Percentiles rank a stretch among this genome's conserved stretches.
These are phyloP conservation scores for Glebionis coronaria DNA, from an alignment of 129 eudicot genomes.

Conservation along the genomic window DNA sequence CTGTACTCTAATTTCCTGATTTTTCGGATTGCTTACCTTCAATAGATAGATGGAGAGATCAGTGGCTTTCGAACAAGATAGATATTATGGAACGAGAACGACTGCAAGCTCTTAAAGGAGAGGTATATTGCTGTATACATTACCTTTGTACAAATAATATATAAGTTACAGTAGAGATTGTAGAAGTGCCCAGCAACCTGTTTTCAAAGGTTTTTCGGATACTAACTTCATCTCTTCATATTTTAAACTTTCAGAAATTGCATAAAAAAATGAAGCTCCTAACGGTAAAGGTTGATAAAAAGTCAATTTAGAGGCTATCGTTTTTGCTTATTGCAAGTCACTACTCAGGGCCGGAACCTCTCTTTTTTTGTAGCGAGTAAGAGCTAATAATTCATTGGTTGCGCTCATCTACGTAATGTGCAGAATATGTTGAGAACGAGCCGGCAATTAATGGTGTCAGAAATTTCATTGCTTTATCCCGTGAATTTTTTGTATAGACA, in stretches of 20 bases:
- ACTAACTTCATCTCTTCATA: constrained; percentile 9
- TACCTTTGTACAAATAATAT: constrained; percentile 6
- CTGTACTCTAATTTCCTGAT: constrained; percentile 87
- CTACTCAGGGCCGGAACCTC: too few relatives aligned
- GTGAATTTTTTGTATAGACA: too few relatives aligned
- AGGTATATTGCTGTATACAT: constrained; percentile 40
- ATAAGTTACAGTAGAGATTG: background rate
- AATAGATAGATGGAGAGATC: constrained; percentile 75
- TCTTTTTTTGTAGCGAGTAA: too few relatives aligned
- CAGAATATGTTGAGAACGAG: too few relatives aligned
- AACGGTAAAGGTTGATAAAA: constrained; percentile 50
- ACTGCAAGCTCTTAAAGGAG: constrained; percentile 43
- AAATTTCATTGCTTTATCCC: too few relatives aligned
- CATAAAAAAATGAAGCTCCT: constrained; percentile 41
- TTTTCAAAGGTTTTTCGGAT: background rate
- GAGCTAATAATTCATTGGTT: too few relatives aligned
- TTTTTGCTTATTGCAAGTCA: background rate
- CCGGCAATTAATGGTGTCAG: too few relatives aligned
- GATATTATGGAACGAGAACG: constrained; percentile 68
- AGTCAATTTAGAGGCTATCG: background rate
- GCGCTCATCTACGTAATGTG: too few relatives aligned
- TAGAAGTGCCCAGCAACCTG: too few relatives aligned
- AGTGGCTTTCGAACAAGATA: constrained; percentile 80
- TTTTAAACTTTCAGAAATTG: constrained; percentile 42
- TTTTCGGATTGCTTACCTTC: constrained; percentile 86